Conservation (phyloP, 805 yeast genomes). For the Metschnikowia picachoensis region DNA sequence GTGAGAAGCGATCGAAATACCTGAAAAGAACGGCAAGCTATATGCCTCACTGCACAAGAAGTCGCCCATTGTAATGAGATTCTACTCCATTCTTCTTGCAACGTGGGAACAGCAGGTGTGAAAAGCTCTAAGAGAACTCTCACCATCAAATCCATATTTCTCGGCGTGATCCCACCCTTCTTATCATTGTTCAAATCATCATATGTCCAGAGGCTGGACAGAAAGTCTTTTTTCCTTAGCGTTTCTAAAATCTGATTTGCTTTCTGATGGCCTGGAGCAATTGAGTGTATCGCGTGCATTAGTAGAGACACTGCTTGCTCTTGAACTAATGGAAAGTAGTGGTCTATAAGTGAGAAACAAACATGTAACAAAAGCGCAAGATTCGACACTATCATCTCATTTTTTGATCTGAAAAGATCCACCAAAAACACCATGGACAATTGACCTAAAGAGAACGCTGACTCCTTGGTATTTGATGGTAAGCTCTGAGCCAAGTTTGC, state of each 20-base stretch:
- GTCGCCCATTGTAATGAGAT: slow-evolving; percentile 92
- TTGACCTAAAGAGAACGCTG: slow-evolving; percentile 84
- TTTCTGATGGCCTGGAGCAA: slow-evolving; percentile 52
- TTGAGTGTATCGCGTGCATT: slow-evolving; percentile 65
- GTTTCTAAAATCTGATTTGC: slow-evolving; percentile 54
- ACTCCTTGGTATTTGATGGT: slow-evolving; percentile 53
- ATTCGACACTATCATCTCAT: slow-evolving; percentile 54
- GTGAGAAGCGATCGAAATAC: slow-evolving; percentile 81
- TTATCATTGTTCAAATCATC: slow-evolving; percentile 78
- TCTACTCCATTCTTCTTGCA: slow-evolving; percentile 83
- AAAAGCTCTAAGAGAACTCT: slow-evolving; percentile 60
- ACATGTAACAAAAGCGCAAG: slow-evolving; percentile 77
- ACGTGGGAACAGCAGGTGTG: slow-evolving; percentile 39
- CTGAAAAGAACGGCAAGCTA: slow-evolving; percentile 96
- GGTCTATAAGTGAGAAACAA: slow-evolving; percentile 78
- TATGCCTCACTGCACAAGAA: slow-evolving; percentile 92
- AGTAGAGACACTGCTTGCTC: slow-evolving; percentile 79
- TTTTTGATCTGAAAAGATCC: slow-evolving; percentile 67
- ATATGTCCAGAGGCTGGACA: slow-evolving; percentile 66
- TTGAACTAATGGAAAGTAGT: slow-evolving; percentile 77
- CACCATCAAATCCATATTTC: slow-evolving; percentile 73
- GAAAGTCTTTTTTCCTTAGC: slow-evolving; percentile 50
- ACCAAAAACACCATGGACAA: slow-evolving; percentile 80
- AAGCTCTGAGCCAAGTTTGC: slow-evolving; percentile 67
- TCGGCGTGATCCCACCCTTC: slow-evolving; percentile 75